Conservation (phyloP, 2,329 filamentous ascomycete genomes). For the Sclerotinia sclerotiorum region DNA sequence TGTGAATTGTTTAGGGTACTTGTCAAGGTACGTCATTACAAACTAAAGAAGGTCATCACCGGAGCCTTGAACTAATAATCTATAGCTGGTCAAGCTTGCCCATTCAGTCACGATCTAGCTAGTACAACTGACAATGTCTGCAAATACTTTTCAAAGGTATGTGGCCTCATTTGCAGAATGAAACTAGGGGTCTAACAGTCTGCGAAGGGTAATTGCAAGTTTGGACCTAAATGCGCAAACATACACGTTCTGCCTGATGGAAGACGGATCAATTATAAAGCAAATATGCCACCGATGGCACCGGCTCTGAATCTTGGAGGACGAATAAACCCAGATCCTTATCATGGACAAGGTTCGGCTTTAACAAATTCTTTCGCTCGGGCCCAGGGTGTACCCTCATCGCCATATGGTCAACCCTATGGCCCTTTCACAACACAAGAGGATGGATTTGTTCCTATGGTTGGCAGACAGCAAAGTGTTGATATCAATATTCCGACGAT, state of each 20-base stretch:
- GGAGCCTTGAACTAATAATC: slow-evolving; percentile 50
- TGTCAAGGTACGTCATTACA: slow-evolving; percentile 23
- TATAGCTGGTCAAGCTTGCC: slow-evolving; percentile 82
- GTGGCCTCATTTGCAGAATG: slow-evolving; percentile 31
- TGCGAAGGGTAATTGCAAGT: slow-evolving; percentile 92
- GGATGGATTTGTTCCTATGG: slow-evolving; percentile 49
- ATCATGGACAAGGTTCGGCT: slow-evolving; percentile 66
- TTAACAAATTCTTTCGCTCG: slow-evolving; percentile 74
- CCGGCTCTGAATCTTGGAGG: slow-evolving; percentile 60
- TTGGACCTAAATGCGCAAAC: slow-evolving; percentile 95
- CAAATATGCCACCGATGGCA: slow-evolving; percentile 50
- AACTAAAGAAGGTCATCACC: not conserved
- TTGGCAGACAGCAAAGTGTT: slow-evolving; percentile 50
- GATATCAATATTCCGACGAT: slow-evolving; percentile 49
- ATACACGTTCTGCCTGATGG: slow-evolving; percentile 94
- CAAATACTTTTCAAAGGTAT: slow-evolving; percentile 98
- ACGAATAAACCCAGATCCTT: slow-evolving; percentile 66
- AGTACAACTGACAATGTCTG: slow-evolving; percentile 83
- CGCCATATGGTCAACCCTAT: slow-evolving; percentile 43
- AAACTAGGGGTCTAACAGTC: slow-evolving; percentile 32
- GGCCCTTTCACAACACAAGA: slow-evolving; percentile 53
- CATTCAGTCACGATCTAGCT: slow-evolving; percentile 92
- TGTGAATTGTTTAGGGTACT: slow-evolving; percentile 16
- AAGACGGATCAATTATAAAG: slow-evolving; percentile 78
- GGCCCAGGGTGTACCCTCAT: slow-evolving; percentile 49